Evolutionary conservation across 257 asterid genomes (phyloP).

Genomic region (Schizonepeta tenuifolia): DNA sequence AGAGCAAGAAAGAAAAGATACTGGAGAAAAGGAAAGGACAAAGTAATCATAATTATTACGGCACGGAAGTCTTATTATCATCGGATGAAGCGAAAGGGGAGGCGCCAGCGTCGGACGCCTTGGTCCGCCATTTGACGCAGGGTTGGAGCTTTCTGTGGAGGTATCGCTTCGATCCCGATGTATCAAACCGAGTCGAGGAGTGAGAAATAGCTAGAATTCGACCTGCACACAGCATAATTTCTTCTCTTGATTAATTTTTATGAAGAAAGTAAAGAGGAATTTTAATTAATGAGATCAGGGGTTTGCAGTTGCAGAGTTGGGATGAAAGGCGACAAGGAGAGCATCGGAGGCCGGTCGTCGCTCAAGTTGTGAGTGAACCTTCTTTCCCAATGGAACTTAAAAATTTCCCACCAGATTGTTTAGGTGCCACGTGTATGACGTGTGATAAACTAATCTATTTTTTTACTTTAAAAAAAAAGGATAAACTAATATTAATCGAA

Average conservation of each 20-base stretch:
- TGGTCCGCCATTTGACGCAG: constrained; percentile 53
- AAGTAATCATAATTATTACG: constrained; percentile 35
- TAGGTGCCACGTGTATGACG: constrained; percentile 18
- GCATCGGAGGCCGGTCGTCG: constrained; percentile 1
- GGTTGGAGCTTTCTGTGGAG: constrained; percentile 40
- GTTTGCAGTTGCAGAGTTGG: background rate
- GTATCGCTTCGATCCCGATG: constrained; percentile 42
- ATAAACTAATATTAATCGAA: too few relatives aligned
- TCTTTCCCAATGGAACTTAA: background rate
- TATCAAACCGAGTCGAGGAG: constrained; percentile 43
- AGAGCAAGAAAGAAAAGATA: too few relatives aligned
- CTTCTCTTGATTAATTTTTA: background rate
- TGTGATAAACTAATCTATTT: background rate
- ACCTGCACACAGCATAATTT: constrained; percentile 64
- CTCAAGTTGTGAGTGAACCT: constrained; percentile 16
- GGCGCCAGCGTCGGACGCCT: constrained; percentile 64
- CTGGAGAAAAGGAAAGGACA: background rate
- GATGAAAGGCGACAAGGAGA: constrained; percentile 30
- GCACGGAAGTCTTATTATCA: constrained; percentile 51
- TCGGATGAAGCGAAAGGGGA: constrained; percentile 55
- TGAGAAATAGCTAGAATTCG: constrained; percentile 60
- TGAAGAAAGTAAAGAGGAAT: constrained; percentile 15
- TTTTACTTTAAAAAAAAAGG: too few relatives aligned
- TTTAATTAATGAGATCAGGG: constrained; percentile 15
- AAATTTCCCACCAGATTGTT: constrained; percentile 27